phyloP scores from a whole-genome alignment of 1,284 basidiomycete genomes.

The Erythrobasidium hasegawianum region DNA sequence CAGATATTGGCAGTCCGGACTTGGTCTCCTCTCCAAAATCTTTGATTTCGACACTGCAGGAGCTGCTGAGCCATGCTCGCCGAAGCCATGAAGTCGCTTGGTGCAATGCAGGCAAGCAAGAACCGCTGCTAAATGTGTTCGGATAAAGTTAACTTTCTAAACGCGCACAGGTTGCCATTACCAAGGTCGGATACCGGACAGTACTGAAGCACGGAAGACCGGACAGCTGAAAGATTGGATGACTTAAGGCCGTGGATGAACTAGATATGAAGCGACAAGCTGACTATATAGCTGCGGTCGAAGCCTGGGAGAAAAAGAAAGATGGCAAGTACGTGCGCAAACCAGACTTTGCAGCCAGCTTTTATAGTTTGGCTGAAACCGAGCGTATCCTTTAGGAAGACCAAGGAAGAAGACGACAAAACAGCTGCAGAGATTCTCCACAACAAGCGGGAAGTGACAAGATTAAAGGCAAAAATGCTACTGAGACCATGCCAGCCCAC shows the following conservation, averaged over 20 bases:
- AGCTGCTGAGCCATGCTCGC: too few species aligned
- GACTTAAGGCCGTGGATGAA: conserved; percentile 23
- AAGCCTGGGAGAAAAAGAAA: conserved; percentile 16
- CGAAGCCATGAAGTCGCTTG: conserved; percentile 29
- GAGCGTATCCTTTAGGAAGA: neutral
- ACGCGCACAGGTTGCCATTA: conserved; percentile 1
- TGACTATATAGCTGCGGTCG: conserved; percentile 24
- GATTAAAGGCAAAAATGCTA: conserved; percentile 16
- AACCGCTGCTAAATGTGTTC: neutral
- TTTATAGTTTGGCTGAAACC: neutral
- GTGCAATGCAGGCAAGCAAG: conserved; percentile 19
- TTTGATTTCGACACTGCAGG: too few species aligned
- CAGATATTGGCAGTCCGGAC: too few species aligned
- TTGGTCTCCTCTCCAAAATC: too few species aligned
- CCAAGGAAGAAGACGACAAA: conserved; percentile 24
- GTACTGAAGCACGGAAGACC: too few species aligned
- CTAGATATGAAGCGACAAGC: conserved; percentile 30
- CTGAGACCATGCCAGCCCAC: neutral
- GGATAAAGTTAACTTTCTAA: neutral
- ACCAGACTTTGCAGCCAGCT: neutral
- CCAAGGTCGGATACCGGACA: conserved; percentile 4
- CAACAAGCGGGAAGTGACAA: conserved; percentile 20
- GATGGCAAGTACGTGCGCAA: neutral
- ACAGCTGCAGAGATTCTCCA: conserved; percentile 7
- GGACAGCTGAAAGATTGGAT: too few species aligned